These are phyloP conservation scores for Striga hermonthica DNA, from an alignment of 305 asterid genomes.

Conservation along the genomic window DNA sequence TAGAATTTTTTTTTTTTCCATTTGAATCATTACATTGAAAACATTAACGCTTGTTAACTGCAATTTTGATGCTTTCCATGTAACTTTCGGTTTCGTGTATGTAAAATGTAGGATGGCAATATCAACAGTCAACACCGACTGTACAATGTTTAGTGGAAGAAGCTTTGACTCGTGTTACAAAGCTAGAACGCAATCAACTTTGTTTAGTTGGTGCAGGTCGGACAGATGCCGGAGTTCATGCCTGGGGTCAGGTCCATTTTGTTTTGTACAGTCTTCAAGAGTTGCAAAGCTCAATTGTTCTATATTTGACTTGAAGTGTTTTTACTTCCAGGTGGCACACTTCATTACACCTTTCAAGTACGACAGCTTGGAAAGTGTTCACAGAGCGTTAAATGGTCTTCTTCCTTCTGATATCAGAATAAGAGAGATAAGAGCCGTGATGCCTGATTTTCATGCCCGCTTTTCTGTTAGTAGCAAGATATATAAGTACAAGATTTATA, in stretches of 20 bases:
- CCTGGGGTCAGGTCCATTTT: conserved; percentile 82
- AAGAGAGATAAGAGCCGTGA: conserved; percentile 67
- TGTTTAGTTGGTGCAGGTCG: conserved; percentile 75
- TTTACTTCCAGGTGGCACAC: conserved; percentile 74
- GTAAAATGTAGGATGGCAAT: conserved; percentile 73
- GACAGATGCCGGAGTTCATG: conserved; percentile 99
- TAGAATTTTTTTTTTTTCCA: no score
- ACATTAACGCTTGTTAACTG: not conserved
- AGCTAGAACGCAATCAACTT: conserved; percentile 64
- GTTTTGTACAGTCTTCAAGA: conserved; percentile 11
- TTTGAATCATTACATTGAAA: not conserved
- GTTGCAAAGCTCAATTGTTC: not conserved
- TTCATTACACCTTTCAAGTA: conserved; percentile 72
- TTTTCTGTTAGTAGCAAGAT: conserved; percentile 79
- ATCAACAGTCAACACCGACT: conserved; percentile 77
- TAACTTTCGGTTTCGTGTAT: conserved; percentile 20
- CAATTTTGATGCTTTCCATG: conserved; percentile 9
- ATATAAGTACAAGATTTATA: conserved; percentile 66
- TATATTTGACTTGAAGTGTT: conserved; percentile 4
- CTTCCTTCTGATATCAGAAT: conserved; percentile 79
- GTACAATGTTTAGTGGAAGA: conserved; percentile 69
- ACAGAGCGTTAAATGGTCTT: conserved; percentile 70
- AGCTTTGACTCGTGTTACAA: conserved; percentile 57
- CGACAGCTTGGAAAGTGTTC: conserved; percentile 59
- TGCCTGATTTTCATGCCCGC: conserved; percentile 83